Base-by-base conservation (phyloP, 1,139 yeast genomes). In the Lodderomyces metapsilosis region DNA sequence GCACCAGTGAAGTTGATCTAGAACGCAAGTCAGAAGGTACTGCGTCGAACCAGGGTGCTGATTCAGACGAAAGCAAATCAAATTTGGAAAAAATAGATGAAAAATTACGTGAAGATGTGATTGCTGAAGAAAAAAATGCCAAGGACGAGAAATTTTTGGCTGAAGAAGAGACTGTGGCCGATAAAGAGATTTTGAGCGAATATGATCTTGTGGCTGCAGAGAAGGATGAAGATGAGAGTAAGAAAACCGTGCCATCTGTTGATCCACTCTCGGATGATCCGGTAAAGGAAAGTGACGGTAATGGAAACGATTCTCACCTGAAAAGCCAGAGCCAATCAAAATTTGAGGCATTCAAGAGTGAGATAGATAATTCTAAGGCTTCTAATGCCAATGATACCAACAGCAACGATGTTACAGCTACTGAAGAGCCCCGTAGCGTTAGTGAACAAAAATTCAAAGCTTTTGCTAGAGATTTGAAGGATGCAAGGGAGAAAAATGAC, bases 221-320 rank as follows among this genome's bases (percentile, higher is more conserved):
- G 9, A 15, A 16, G 5, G 32, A 15, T 3, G 32, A 18, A 28
- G 32, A 28, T 15, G 18, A 16, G 7, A 18, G 9, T 4, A 12
- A 6, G n/a, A 11, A 16, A 18, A 13, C 11, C 2, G 32, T 15
- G 3, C 18, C 18, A 28, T 16, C 32, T n/a, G 18, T 28, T 28
- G 32, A 28, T 9, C 32, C 32, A 15, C 32, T 28, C 32, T 28
- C 32, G 11, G n/a, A 28, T 3, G 32, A 28, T 6, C 32, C 32
- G 4, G 30, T 5, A n/a, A 8, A 25, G 5, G 30, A n/a, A 25
- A 15, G 16, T 25, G 15, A n/a, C 4, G 16, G 6, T n/a, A 5
- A 25, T 25, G 16, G 11, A n/a, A 8, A 25, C 5, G 16, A n/a
- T n/a, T n/a, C 15, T n/a, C 30, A n/a, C 4, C 8, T 15, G n/a